Evolutionary conservation across 805 yeast genomes (phyloP).

Genomic region (Lipomyces orientalis): DNA sequence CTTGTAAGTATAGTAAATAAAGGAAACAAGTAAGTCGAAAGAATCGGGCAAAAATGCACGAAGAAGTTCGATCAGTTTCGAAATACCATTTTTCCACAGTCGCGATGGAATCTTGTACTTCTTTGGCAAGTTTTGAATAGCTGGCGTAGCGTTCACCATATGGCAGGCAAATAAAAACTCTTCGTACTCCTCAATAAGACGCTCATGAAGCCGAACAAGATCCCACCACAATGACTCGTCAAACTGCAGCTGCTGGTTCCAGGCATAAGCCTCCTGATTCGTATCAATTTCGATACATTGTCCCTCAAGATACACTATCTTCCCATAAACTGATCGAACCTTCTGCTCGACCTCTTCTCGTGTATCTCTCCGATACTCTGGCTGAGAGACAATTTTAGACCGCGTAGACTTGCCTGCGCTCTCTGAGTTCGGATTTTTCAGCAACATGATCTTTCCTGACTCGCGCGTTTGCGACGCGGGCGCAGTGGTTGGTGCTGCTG

Average conservation of each 20-base stretch:
- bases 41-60: conserved; percentile 24
- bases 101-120: conserved; percentile 29
- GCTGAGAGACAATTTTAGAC: conserved; percentile 11
- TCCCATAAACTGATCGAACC: conserved; percentile 13
- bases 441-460: conserved; percentile 26
- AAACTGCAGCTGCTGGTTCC: neutral
- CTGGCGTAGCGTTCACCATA: conserved; percentile 17
- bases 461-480: conserved; percentile 14
- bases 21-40: conserved; percentile 10
- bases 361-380: conserved; percentile 17
- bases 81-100: conserved; percentile 30
- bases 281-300: conserved; percentile 14
- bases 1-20: conserved; percentile 23
- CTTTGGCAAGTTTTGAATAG: conserved; percentile 23
- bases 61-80: conserved; percentile 17
- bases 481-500: neutral
- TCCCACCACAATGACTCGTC: conserved; percentile 24
- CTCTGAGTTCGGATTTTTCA: conserved; percentile 27
- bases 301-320: conserved; percentile 22
- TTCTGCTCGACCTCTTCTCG: conserved; percentile 23
- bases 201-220: conserved; percentile 17
- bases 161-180: conserved; percentile 29
- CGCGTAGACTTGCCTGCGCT: neutral
- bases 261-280: neutral
- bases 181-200: conserved; percentile 31